A percentile compares a stretch with the other conserved stretches of the same genome.
Conservation (phyloP, 495 filamentous ascomycete genomes). For the Xylaria nigripes region DNA sequence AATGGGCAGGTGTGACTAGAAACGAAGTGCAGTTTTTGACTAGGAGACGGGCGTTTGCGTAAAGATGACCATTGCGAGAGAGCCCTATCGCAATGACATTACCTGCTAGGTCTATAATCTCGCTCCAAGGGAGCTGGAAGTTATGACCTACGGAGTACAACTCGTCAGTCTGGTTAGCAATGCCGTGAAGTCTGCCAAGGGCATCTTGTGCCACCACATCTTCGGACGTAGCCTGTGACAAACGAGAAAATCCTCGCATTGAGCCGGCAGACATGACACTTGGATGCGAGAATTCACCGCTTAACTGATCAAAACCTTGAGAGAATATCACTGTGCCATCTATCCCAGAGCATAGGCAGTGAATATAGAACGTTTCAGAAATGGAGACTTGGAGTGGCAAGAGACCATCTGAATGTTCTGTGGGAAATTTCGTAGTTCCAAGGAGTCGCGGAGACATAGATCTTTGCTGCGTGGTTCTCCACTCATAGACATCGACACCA, state of each 20-base stretch:
- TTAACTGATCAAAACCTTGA: constrained; percentile 18
- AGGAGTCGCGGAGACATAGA: constrained; percentile 25
- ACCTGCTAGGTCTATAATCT: constrained; percentile 33
- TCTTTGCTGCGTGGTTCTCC: constrained; percentile 44
- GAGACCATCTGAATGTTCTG: constrained; percentile 9
- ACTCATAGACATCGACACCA: constrained; percentile 56
- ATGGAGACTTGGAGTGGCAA: constrained; percentile 22
- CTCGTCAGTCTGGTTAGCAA: constrained; percentile 25
- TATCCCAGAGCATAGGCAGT: constrained; percentile 18
- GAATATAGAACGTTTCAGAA: constrained; percentile 20
- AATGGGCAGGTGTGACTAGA: constrained; percentile 66
- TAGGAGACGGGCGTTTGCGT: constrained; percentile 63
- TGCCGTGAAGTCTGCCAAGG: constrained; percentile 28
- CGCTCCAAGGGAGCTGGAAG: constrained; percentile 46
- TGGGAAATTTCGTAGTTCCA: constrained; percentile 18
- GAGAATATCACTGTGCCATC: constrained; percentile 21
- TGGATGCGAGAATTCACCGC: constrained; percentile 21
- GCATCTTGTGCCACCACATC: constrained; percentile 33
- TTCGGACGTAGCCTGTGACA: constrained; percentile 26
- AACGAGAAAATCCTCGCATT: constrained; percentile 27
- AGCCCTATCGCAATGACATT: constrained; percentile 50
- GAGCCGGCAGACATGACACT: constrained; percentile 22
- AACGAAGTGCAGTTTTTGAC: constrained; percentile 88
- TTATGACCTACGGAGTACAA: constrained; percentile 30
- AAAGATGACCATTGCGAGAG: constrained; percentile 66